Evolutionary conservation across 2,329 filamentous ascomycete species (phyloP).

Genomic region (Verticillium nubilum): DNA sequence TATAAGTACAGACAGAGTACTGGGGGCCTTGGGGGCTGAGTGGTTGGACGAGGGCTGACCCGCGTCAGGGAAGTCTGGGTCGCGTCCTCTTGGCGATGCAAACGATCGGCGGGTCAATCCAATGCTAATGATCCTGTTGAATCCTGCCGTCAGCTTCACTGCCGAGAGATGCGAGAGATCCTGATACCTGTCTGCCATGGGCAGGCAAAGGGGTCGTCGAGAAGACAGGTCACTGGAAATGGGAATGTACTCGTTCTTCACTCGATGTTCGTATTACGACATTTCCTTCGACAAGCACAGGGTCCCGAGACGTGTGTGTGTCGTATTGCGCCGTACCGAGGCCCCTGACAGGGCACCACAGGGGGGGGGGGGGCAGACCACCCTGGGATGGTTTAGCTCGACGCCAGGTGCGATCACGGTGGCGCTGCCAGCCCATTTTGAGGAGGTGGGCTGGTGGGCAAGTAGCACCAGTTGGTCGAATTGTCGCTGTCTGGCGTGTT

Average conservation of each 20-base stretch:
- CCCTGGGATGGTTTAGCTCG: neutral
- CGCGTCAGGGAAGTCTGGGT: neutral
- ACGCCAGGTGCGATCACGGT: neutral
- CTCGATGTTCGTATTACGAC: neutral
- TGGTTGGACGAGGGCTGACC: neutral
- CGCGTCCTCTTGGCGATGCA: neutral
- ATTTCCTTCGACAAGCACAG: neutral
- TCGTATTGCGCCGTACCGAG: neutral
- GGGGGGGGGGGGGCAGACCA: neutral
- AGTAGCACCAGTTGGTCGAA: neutral
- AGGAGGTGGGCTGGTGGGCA: too few species aligned
- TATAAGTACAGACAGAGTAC: too few species aligned
- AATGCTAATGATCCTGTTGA: neutral
- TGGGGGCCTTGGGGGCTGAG: neutral
- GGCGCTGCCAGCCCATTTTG: neutral
- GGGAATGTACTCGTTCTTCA: too few species aligned
- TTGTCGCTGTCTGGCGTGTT: neutral
- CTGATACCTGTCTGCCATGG: too few species aligned
- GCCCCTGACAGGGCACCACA: neutral
- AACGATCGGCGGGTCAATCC: neutral
- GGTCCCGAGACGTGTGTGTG: neutral
- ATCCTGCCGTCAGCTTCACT: neutral
- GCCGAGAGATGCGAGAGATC: too few species aligned
- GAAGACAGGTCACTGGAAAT: too few species aligned
- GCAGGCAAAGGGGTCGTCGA: too few species aligned